Evolutionary conservation across 352 stramenopile species (phyloP).

Genomic region (Thraustotheca clavata): DNA sequence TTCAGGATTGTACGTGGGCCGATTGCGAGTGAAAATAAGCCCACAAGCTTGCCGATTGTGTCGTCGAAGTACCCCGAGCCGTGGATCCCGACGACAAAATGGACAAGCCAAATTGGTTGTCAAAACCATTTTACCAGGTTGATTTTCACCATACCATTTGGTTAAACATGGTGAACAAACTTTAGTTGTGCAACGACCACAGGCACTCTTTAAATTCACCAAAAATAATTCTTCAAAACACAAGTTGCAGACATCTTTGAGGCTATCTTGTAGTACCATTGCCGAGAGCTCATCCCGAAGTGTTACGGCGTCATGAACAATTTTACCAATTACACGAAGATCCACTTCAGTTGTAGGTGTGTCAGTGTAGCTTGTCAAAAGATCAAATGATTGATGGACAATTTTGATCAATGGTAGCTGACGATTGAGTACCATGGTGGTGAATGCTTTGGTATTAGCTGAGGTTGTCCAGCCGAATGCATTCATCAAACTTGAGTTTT

Average conservation of each 20-base stretch:
- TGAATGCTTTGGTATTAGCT: not conserved
- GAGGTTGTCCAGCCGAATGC: not conserved
- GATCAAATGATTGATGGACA: not conserved
- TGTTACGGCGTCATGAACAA: not conserved
- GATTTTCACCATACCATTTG: not conserved
- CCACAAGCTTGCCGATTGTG: constrained; percentile 1
- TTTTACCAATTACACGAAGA: not conserved
- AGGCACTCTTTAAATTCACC: not conserved
- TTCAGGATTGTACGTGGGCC: not conserved
- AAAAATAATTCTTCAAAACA: constrained; percentile 10
- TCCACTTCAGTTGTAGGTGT: not conserved
- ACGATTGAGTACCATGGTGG: not conserved
- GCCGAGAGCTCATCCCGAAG: not conserved
- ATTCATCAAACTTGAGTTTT: not conserved
- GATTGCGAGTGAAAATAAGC: not conserved
- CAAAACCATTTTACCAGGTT: not conserved
- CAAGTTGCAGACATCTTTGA: constrained; percentile 2
- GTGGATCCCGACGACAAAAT: constrained; percentile 4
- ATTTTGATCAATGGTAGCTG: not conserved
- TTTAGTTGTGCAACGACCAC: constrained; percentile 1
- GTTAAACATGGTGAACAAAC: not conserved
- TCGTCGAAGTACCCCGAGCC: constrained; percentile 5
- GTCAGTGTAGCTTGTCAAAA: not conserved
- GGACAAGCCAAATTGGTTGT: not conserved
- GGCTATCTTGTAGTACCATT: not conserved